phyloP scores from a whole-genome alignment of 1,284 basidiomycete genomes.

The Austroboletus olivaceoglutinosus region DNA sequence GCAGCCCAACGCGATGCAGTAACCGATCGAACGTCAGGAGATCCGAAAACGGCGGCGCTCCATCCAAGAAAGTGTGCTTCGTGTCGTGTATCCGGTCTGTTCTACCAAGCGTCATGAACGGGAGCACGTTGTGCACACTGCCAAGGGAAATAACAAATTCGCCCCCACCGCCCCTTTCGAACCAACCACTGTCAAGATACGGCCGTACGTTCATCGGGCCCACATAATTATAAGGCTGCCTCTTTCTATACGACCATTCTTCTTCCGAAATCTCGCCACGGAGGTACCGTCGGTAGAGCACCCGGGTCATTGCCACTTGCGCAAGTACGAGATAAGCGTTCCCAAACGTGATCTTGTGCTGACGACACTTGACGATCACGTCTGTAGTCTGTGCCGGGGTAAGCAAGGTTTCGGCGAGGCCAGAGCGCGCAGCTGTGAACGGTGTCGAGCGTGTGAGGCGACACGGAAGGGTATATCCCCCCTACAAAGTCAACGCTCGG shows the following conservation, averaged over 20 bases:
- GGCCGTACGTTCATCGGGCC: too few species aligned
- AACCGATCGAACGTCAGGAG: constrained; percentile 49
- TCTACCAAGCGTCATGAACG: background rate
- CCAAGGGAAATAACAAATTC: constrained; percentile 46
- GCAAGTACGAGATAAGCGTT: too few species aligned
- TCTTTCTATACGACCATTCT: too few species aligned
- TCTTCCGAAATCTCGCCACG: too few species aligned
- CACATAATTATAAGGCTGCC: too few species aligned
- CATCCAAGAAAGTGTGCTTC: background rate
- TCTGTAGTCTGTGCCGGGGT: constrained; percentile 25
- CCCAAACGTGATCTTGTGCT: too few species aligned
- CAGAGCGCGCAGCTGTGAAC: constrained; percentile 38
- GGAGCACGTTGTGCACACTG: background rate
- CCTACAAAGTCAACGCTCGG: constrained; percentile 36
- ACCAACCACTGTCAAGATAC: constrained; percentile 7
- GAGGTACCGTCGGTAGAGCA: too few species aligned
- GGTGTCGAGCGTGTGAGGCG: constrained; percentile 36
- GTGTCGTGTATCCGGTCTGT: too few species aligned
- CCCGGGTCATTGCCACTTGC: too few species aligned
- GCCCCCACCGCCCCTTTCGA: constrained; percentile 41
- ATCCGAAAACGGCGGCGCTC: constrained; percentile 37
- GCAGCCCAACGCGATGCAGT: constrained; percentile 40
- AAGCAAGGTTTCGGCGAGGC: constrained; percentile 23
- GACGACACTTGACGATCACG: constrained; percentile 26
- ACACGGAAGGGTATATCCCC: constrained; percentile 55